Percentiles rank a stretch among this genome's conserved stretches.
Evolutionary conservation across 1,284 basidiomycete species (phyloP).

Genomic region (Abortiporus biennis): DNA sequence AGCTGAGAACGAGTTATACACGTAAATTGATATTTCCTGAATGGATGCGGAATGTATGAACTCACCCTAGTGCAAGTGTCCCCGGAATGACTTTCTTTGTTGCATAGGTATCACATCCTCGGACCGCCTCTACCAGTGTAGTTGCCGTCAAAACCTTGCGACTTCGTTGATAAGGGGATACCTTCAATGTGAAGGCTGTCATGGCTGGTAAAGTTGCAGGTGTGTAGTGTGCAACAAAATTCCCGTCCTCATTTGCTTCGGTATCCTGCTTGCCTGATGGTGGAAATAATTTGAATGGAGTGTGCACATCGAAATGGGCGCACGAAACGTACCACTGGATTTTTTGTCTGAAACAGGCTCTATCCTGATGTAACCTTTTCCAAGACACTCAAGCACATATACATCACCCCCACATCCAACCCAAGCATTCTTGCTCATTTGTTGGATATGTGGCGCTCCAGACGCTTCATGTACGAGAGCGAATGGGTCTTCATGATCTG

Average conservation of each 20-base stretch:
- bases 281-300: no score
- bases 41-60: neutral
- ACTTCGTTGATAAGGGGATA: conserved; percentile 51
- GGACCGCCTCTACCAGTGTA: conserved; percentile 51
- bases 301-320: no score
- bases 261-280: no score
- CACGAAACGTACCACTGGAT: neutral
- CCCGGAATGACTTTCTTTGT: conserved; percentile 47
- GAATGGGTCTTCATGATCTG: conserved; percentile 81
- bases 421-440: conserved; percentile 62
- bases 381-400: conserved; percentile 78
- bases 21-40: neutral
- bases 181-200: conserved; percentile 38
- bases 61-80: conserved; percentile 39
- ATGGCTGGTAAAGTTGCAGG: conserved; percentile 42
- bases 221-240: conserved; percentile 46
- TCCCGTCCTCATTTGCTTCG: conserved; percentile 21
- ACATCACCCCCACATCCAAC: conserved; percentile 73
- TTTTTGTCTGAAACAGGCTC: conserved; percentile 35
- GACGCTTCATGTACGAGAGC: conserved; percentile 47
- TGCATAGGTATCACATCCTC: conserved; percentile 66
- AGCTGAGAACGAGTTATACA: conserved; percentile 33
- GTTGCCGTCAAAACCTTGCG: conserved; percentile 48
- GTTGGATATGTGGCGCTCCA: conserved; percentile 46
- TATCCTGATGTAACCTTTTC: conserved; percentile 71